Conservation (phyloP, 192 early-diverging fungal species). For the Dissophora globulifera region DNA sequence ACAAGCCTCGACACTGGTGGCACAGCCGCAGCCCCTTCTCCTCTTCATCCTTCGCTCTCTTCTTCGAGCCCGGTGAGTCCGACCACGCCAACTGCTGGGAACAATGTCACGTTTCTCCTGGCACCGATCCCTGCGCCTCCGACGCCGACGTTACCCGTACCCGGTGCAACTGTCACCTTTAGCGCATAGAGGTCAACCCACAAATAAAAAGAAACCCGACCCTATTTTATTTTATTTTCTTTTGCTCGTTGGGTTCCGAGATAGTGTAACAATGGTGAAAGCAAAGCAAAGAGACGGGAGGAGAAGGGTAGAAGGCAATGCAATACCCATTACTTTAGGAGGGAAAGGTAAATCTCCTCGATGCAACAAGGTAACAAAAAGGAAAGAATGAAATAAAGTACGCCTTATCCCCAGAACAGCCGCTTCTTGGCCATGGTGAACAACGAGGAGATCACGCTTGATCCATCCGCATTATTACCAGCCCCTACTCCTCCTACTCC, state of each 20-base stretch:
- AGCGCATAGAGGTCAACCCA: background rate
- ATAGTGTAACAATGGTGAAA: too few relatives aligned
- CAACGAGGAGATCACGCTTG: conserved; percentile 19
- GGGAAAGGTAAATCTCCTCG: too few relatives aligned
- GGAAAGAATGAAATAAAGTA: too few relatives aligned
- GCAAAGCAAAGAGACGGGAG: too few relatives aligned
- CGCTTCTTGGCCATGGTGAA: conserved; percentile 43
- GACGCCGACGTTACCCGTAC: background rate
- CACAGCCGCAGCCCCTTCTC: too few relatives aligned
- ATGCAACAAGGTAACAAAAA: too few relatives aligned
- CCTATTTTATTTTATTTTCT: too few relatives aligned
- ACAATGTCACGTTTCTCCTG: background rate
- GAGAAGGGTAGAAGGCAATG: too few relatives aligned
- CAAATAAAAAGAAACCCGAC: too few relatives aligned
- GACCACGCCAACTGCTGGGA: background rate
- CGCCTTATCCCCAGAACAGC: conserved; percentile 40
- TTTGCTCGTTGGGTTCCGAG: too few relatives aligned
- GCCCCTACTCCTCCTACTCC: background rate
- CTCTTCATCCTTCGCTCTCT: too few relatives aligned
- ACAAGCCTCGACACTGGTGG: conserved; percentile 19
- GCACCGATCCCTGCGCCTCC: background rate
- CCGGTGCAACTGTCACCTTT: conserved; percentile 7
- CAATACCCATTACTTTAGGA: too few relatives aligned
- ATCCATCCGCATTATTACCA: background rate
- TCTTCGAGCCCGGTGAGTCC: background rate